Base-by-base conservation (phyloP, 805 yeast species). In the Clavispora asparagi region DNA sequence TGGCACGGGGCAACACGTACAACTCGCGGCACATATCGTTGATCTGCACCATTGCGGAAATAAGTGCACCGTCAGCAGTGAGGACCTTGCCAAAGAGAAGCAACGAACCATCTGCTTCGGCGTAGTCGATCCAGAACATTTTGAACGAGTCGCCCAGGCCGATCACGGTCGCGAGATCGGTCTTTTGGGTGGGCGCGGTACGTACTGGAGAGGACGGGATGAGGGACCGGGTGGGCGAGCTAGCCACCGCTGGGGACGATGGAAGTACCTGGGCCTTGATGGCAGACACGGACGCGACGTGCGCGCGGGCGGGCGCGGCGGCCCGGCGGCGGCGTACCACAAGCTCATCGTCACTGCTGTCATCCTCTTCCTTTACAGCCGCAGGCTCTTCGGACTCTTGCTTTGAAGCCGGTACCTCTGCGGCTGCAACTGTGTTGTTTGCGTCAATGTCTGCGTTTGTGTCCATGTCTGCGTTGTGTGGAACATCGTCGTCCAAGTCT, bases 61-160 rank as follows among this genome's bases (percentile, higher is more conserved):
- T 85, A 25, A 78, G 62, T 9, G 73, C 68, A 4, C 82, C 80
- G 41, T 81, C 82, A 8, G 68, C 68, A 4, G 90, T 73, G 46
- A 76, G 73, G 11, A 85, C 76, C 60, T 90, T 89, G 44, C 99
- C 99, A 62, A 86, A 92, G 9, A 94, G 71, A 16, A 87, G 62
- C 41, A 94, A 66, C 0, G 82, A 67, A 54, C 77, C 77, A 48
- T 83, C 87, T 11, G 85, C 80, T 61, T 92, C 98, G 23, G 85
- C 74, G 62, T 82, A 90, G 64, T 94, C 99, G 28, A 87, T 67
- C 97, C 97, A 94, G 63, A 77, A 94, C 83, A 92, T 82, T 56
- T 79, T 78, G 60, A 90, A 77, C 0, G 73, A 54, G 39, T 76
- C 77, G 40, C 51, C 59, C 25, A 10, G 37, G 37, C 37, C 37